Conservation (phyloP, 495 filamentous ascomycete genomes). For the Lasiosphaeria hispida region DNA sequence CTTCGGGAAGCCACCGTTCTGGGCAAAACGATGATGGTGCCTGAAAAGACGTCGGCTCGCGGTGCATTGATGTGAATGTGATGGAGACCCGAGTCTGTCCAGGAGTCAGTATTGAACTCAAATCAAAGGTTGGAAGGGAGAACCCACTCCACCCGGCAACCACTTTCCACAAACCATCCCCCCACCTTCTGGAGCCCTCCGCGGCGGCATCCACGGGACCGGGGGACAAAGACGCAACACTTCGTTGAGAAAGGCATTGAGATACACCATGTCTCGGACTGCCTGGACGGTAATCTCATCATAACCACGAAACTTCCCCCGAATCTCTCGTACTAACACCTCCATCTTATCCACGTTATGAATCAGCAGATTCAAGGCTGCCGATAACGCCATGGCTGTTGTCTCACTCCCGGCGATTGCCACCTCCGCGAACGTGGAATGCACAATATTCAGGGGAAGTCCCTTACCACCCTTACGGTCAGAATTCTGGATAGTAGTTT, state of each 20-base stretch:
- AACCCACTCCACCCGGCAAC: slow-evolving; percentile 27
- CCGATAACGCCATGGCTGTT: slow-evolving; percentile 48
- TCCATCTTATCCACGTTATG: slow-evolving; percentile 38
- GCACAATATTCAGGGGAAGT: slow-evolving; percentile 32
- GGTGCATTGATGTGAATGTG: slow-evolving; percentile 8
- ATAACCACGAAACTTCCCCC: slow-evolving; percentile 36
- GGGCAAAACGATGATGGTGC: neutral
- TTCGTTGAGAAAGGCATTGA: slow-evolving; percentile 48
- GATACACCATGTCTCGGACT: slow-evolving; percentile 36
- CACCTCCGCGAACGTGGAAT: slow-evolving; percentile 38
- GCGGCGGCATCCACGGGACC: slow-evolving; percentile 31
- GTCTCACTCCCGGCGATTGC: slow-evolving; percentile 56
- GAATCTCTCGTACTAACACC: slow-evolving; percentile 44
- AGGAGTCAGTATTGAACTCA: neutral
- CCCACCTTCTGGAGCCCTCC: slow-evolving; percentile 30
- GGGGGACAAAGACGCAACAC: slow-evolving; percentile 41
- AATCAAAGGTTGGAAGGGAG: neutral
- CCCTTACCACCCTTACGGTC: slow-evolving; percentile 7
- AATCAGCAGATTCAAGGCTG: slow-evolving; percentile 51
- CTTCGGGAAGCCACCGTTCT: slow-evolving; percentile 46
- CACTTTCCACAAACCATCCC: slow-evolving; percentile 30
- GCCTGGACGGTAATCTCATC: slow-evolving; percentile 47
- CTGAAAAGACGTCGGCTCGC: slow-evolving; percentile 4
- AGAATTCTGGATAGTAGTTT: slow-evolving; percentile 19
- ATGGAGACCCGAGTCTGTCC: neutral